Base-by-base conservation (phyloP, 2,329 filamentous ascomycete species). In the Verticillium zaregamsianum region DNA sequence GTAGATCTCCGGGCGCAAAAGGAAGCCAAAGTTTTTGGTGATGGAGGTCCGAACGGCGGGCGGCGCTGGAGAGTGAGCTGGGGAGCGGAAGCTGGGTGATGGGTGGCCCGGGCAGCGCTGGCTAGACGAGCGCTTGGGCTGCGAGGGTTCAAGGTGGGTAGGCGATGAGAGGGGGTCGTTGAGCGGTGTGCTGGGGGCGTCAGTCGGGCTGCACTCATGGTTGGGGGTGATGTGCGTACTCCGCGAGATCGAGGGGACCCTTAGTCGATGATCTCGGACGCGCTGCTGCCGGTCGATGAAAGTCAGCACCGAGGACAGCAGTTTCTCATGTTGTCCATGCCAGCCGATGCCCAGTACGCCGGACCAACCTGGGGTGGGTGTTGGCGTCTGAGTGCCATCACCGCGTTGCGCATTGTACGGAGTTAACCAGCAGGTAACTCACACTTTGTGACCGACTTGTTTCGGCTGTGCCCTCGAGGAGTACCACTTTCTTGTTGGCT, bases 1-100 rank as follows among this genome's bases (percentile, higher is more conserved):
- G 78, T 94, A 97, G 61, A 93, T 89, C 66, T 92, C 86, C 3
- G 91, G 88, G 23, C 89, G 86, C 12, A 95, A 84, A 55, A 97
- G 86, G 73, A 90, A 94, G 20, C 88, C 86, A 67, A 97, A 90
- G 77, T 96, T 90, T 69, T 91, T 90, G 39, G 79, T 74, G n/a
- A 80, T 73, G 12, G 76, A 68, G 5, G 62, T 62, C 32, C 61
- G 59, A 61, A 78, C 73, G 55, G 73, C 63, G 58, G 75, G 65
- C 67, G 68, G 72, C 64, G 61, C 70, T 59, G 79, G 73, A 61
- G 77, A 69, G 62, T 69, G 69, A 40, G 67, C 60, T 1, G 68
- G 63, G 5, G 67, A 69, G 55, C 60, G 70, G 69, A 11, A 64
- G 62, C 55, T 69, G 61, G 12, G 71, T 62, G 64, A 69, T 23